Percentiles rank a stretch among this genome's conserved stretches.
phyloP scores from a whole-genome alignment of 345 rosid genomes.

The Eucalyptus erythrocorys region DNA sequence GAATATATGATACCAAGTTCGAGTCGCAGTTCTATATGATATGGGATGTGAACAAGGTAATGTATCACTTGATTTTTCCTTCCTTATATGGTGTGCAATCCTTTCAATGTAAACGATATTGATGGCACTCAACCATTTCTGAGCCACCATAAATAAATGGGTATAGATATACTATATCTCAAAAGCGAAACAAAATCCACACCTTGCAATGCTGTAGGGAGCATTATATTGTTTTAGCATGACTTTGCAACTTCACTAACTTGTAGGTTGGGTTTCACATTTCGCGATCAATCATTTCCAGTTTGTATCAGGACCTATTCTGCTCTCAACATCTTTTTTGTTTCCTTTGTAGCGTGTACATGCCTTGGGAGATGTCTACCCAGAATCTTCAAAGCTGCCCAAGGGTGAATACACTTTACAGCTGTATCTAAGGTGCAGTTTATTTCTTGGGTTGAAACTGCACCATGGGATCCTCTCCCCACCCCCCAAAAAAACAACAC shows the following conservation, averaged over 20 bases:
- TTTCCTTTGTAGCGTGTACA: conserved; percentile 51
- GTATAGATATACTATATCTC: neutral
- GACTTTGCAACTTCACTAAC: neutral
- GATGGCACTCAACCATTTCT: neutral
- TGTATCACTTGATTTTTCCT: neutral
- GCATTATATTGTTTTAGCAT: neutral
- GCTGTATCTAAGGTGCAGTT: conserved; percentile 57
- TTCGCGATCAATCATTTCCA: neutral
- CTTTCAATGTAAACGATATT: neutral
- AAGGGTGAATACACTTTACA: conserved; percentile 89
- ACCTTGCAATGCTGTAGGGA: neutral
- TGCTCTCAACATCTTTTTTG: neutral
- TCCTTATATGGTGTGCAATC: neutral
- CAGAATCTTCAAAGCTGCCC: conserved; percentile 65
- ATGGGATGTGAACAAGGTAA: conserved; percentile 90
- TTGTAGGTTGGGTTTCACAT: neutral
- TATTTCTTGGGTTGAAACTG: neutral
- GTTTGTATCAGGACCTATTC: neutral
- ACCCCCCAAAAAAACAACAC: too few species aligned
- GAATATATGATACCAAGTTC: conserved; percentile 92
- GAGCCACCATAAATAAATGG: neutral
- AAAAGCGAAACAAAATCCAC: neutral
- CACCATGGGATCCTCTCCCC: neutral
- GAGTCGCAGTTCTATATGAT: conserved; percentile 97
- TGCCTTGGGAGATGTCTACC: conserved; percentile 88